Percentiles rank a stretch among this genome's conserved stretches.
Conservation (phyloP, 73 alveolate genomes). For the Paramecium octaurelia region DNA sequence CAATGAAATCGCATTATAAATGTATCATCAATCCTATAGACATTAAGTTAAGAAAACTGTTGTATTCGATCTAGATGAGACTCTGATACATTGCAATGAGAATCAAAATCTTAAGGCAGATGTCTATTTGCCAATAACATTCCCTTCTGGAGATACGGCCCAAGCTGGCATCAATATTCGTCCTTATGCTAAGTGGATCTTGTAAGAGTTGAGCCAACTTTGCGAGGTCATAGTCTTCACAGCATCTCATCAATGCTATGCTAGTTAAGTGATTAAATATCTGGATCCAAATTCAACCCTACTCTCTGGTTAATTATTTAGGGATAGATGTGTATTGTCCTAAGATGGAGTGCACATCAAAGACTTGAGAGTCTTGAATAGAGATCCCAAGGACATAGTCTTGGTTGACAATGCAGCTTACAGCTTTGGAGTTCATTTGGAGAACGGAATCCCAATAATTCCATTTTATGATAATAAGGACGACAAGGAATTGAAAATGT, state of each 20-base stretch:
- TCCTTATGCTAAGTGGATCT: conserved; percentile 58
- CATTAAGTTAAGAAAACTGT: conserved; percentile 59
- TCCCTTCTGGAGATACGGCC: conserved; percentile 77
- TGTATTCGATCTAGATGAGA: conserved; percentile 93
- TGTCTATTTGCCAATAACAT: conserved; percentile 69
- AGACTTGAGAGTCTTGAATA: conserved; percentile 69
- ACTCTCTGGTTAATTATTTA: conserved; percentile 65
- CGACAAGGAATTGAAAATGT: conserved; percentile 71
- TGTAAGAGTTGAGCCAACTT: conserved; percentile 53
- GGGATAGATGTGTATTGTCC: conserved; percentile 71
- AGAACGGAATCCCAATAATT: conserved; percentile 89
- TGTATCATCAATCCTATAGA: not conserved
- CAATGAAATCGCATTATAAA: not conserved
- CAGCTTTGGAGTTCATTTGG: conserved; percentile 79
- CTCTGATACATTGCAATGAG: conserved; percentile 89
- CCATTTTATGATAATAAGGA: conserved; percentile 88
- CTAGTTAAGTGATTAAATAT: conserved; percentile 63
- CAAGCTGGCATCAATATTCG: conserved; percentile 60
- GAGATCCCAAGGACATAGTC: conserved; percentile 72
- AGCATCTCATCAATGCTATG: conserved; percentile 69
- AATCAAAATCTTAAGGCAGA: conserved; percentile 68
- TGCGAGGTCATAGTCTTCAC: conserved; percentile 74
- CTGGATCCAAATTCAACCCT: conserved; percentile 68
- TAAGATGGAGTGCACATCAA: conserved; percentile 71
- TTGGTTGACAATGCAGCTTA: conserved; percentile 86